Percentiles rank a stretch among this genome's conserved stretches.
phyloP scores from a whole-genome alignment of 1,139 yeast genomes.

The Torulaspora pretoriensis region DNA sequence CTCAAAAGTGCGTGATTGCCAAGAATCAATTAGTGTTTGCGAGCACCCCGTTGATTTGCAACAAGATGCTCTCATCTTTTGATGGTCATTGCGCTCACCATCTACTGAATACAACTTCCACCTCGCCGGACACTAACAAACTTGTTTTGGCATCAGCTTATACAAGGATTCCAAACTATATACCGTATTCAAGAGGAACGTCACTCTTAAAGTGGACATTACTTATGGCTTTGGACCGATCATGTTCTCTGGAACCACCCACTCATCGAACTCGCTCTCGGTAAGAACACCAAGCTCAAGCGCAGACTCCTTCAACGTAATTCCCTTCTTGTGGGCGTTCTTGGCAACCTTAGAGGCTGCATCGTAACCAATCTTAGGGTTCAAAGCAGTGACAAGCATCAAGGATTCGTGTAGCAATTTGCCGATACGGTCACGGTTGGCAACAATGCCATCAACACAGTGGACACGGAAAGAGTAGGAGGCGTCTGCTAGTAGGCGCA shows the following conservation, averaged over 20 bases:
- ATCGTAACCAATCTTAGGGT: conserved; percentile 98
- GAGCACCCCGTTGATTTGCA: too few relatives aligned
- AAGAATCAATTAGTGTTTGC: too few relatives aligned
- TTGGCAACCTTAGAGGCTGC: conserved; percentile 96
- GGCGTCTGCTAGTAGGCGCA: conserved; percentile 87
- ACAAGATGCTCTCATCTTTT: too few relatives aligned
- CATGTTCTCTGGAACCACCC: conserved; percentile 98
- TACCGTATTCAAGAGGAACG: not conserved
- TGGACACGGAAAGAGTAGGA: conserved; percentile 81
- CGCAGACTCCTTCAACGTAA: conserved; percentile 91
- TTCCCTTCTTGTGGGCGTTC: conserved; percentile 96
- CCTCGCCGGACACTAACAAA: too few relatives aligned
- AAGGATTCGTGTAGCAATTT: conserved; percentile 88
- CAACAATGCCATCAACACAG: conserved; percentile 92
- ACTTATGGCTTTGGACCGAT: conserved; percentile 67
- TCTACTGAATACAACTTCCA: too few relatives aligned
- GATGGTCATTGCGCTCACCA: too few relatives aligned
- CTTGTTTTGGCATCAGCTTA: too few relatives aligned
- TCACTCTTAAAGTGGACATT: not conserved
- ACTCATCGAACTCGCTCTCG: conserved; percentile 83
- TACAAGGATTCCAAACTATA: not conserved
- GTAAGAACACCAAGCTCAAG: conserved; percentile 81
- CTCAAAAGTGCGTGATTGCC: too few relatives aligned
- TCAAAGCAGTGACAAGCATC: conserved; percentile 97
- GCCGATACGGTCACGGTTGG: conserved; percentile 81